A percentile compares a stretch with the other conserved stretches of the same genome.
Conservation (phyloP, 495 filamentous ascomycete genomes). For the Trichoderma gamsii region DNA sequence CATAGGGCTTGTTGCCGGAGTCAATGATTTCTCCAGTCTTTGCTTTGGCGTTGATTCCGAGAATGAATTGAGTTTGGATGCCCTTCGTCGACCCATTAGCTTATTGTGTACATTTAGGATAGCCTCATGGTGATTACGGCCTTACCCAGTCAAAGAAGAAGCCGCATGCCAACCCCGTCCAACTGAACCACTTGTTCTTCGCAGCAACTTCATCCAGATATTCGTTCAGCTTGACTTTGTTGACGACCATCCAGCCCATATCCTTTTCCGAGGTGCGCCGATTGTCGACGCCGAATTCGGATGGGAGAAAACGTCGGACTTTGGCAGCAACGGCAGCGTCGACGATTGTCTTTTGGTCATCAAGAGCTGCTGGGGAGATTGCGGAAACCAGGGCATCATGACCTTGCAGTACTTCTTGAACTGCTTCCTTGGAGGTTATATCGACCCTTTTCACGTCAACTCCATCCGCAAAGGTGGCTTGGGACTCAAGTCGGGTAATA, state of each 20-base stretch:
- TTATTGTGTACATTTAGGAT: neutral
- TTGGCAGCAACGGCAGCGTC: conserved; percentile 51
- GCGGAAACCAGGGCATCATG: conserved; percentile 51
- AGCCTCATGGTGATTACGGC: conserved; percentile 17
- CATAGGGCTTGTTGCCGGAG: conserved; percentile 46
- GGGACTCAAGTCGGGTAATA: conserved; percentile 41
- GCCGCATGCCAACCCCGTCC: conserved; percentile 46
- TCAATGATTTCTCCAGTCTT: conserved; percentile 45
- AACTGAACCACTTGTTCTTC: conserved; percentile 39
- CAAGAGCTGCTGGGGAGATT: conserved; percentile 30
- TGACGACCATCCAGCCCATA: conserved; percentile 39
- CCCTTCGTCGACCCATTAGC: conserved; percentile 27
- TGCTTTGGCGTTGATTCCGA: conserved; percentile 38
- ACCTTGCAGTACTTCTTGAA: conserved; percentile 41
- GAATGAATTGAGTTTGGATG: conserved; percentile 27
- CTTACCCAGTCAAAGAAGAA: conserved; percentile 47
- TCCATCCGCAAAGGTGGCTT: conserved; percentile 29
- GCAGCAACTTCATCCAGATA: conserved; percentile 40
- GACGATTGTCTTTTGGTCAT: conserved; percentile 43
- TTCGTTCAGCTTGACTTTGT: conserved; percentile 45
- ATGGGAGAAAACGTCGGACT: conserved; percentile 53
- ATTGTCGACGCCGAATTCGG: conserved; percentile 53
- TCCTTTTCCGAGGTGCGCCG: conserved; percentile 26
- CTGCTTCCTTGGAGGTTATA: conserved; percentile 45
- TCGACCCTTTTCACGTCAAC: conserved; percentile 45